Evolutionary conservation across 2,329 filamentous ascomycete genomes (phyloP).

Genomic region (Neurospora crassa): DNA sequence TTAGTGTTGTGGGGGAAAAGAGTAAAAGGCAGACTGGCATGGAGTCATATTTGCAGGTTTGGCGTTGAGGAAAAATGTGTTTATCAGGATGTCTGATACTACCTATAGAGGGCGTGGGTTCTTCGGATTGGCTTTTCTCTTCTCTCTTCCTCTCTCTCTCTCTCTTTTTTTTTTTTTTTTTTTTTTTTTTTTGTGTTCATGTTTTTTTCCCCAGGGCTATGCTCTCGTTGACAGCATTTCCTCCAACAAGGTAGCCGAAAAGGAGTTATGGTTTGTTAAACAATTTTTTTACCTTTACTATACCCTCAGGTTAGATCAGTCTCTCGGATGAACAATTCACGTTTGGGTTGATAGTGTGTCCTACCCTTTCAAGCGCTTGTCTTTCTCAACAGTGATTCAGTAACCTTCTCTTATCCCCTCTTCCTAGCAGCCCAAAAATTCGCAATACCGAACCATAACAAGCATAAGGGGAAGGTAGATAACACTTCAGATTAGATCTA

Average conservation of each 20-base stretch:
- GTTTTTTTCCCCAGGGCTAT: not conserved
- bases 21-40: not conserved
- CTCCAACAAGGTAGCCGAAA: not conserved
- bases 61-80: not conserved
- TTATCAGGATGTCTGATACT: not conserved
- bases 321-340: not conserved
- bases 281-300: not conserved
- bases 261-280: not conserved
- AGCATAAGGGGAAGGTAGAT: not conserved
- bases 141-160: not conserved
- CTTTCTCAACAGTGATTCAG: no score
- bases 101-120: not conserved
- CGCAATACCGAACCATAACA: not conserved
- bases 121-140: not conserved
- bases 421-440: not conserved
- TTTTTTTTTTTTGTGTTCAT: no score
- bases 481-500: not conserved
- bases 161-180: no score
- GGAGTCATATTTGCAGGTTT: not conserved
- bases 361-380: not conserved
- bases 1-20: not conserved
- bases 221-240: not conserved
- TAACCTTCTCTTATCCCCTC: not conserved
- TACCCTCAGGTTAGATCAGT: not conserved
- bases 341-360: not conserved